Evolutionary conservation across 2,329 filamentous ascomycete species (phyloP), one percentile per base, ranked within the genome.

Genomic region (Aaosphaeria pasadenensis): DNA sequence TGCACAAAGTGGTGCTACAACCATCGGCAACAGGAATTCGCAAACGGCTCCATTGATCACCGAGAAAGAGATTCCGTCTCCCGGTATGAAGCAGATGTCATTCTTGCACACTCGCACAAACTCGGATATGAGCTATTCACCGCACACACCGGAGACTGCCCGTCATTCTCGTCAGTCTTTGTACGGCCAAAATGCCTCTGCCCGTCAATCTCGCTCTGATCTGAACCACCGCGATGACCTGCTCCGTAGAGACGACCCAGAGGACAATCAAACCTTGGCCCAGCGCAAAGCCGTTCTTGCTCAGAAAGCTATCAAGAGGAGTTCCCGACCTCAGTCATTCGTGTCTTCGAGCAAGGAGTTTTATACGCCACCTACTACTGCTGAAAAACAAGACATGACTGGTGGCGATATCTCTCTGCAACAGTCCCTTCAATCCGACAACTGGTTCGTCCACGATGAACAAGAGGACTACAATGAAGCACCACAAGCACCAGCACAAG

Each of bases 21-120:
- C 71, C 4, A 53, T 66, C 5, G 64, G 67, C 45, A 70, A 59
- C 53, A 71, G 49, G 7, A 51, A 56, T 32, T 70, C 67, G 4
- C 63, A 64, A 40, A 53, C 55, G 6, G 63, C 62, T 39, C 60
- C 50, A 52, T 62, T 50, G 47, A 71, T 53, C 49, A 30, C 57
- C 52, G 43, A 69, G 63, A 43, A 67, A 54, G 51, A 60, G 5
- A 54, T 67, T 11, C 56, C 64, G 11, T 57, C 49, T 11, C 65
- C 66, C 2, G 63, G 71, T n/a, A 62, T 55, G 61, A 71, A 57
- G 1, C 80, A 80, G 1, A 77, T 96, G 43, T 85, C 91, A 0
- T 96, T 95, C 69, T 82, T 88, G 71, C 86, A 94, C 63, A 95
- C 88, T 0, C 83, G 91, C 32, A 89, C 85, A 2, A 78, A 80